These are phyloP conservation scores for Linum trigynum DNA, from an alignment of 345 rosid genomes.

Conservation along the genomic window DNA sequence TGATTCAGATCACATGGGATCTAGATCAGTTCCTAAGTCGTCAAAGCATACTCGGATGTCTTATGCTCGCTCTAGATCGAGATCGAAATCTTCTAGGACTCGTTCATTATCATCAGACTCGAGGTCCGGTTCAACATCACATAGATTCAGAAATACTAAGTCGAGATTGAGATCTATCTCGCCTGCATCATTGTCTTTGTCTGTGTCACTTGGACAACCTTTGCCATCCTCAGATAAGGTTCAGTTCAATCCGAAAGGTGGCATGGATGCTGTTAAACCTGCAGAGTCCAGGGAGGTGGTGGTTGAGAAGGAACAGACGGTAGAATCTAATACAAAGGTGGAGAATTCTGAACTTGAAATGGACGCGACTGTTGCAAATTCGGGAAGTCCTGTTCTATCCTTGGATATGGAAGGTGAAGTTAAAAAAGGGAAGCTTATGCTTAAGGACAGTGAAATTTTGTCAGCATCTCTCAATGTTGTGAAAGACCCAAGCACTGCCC, in stretches of 20 bases:
- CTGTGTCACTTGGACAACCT: slow-evolving; percentile 17
- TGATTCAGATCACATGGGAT: slow-evolving; percentile 16
- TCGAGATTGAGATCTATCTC: slow-evolving; percentile 21
- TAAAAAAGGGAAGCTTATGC: slow-evolving; percentile 15
- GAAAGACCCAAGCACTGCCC: slow-evolving; percentile 11
- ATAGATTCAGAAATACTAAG: slow-evolving; percentile 15
- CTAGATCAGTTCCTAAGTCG: slow-evolving; percentile 22
- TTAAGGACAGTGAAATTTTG: slow-evolving; percentile 7
- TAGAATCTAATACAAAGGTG: slow-evolving; percentile 3
- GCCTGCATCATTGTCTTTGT: slow-evolving; percentile 18
- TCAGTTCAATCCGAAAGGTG: slow-evolving; percentile 14
- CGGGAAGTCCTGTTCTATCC: slow-evolving; percentile 10
- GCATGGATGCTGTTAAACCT: slow-evolving; percentile 14
- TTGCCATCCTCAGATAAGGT: slow-evolving; percentile 23
- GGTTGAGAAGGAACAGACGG: slow-evolving; percentile 10
- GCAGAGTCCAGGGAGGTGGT: slow-evolving; percentile 18
- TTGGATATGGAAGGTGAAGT: slow-evolving; percentile 12
- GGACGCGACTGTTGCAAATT: neutral
- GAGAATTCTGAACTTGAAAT: slow-evolving; percentile 18
- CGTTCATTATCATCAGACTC: slow-evolving; percentile 19
- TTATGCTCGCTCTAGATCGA: slow-evolving; percentile 15
- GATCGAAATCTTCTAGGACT: slow-evolving; percentile 19
- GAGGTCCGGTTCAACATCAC: slow-evolving; percentile 19
- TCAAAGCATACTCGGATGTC: slow-evolving; percentile 15
- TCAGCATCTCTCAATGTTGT: slow-evolving; percentile 13